Percentiles rank a stretch among this genome's conserved stretches.
Evolutionary conservation across 345 rosid genomes (phyloP).

Genomic region (Populus simonii): DNA sequence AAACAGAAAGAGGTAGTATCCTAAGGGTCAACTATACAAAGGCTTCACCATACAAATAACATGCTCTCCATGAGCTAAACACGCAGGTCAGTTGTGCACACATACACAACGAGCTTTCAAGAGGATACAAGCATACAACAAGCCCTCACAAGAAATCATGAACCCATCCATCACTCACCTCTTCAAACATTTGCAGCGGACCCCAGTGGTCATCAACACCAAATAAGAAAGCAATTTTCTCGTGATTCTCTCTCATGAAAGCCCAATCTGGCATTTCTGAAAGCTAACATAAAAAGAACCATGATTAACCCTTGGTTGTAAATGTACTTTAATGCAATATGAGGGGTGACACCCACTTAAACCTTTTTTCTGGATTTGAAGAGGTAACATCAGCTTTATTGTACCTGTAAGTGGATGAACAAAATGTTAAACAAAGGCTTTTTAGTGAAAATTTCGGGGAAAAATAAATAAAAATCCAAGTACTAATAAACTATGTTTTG

Average conservation of each 20-base stretch:
- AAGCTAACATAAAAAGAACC: constrained; percentile 47
- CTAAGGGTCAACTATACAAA: too few relatives aligned
- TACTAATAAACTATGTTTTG: too few relatives aligned
- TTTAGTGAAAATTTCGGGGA: neutral
- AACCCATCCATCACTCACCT: constrained; percentile 43
- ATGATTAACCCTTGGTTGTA: neutral
- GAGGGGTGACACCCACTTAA: neutral
- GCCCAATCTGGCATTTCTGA: constrained; percentile 70
- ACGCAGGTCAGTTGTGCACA: neutral
- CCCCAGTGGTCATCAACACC: constrained; percentile 94
- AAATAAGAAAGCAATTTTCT: constrained; percentile 65
- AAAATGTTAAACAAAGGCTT: neutral
- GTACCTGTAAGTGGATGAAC: constrained; percentile 7
- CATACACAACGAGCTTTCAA: neutral
- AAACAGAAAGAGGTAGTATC: too few relatives aligned
- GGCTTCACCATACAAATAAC: too few relatives aligned
- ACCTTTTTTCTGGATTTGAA: constrained; percentile 5
- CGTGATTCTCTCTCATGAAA: constrained; percentile 57
- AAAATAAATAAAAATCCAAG: neutral
- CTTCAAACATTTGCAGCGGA: constrained; percentile 66
- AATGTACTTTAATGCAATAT: neutral
- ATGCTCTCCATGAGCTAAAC: neutral
- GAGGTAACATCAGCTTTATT: neutral
- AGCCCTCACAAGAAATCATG: neutral
- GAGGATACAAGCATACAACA: neutral